These are phyloP conservation scores for Kodamaea derodonti DNA, from an alignment of 1,139 yeast species.

Conservation along the genomic window DNA sequence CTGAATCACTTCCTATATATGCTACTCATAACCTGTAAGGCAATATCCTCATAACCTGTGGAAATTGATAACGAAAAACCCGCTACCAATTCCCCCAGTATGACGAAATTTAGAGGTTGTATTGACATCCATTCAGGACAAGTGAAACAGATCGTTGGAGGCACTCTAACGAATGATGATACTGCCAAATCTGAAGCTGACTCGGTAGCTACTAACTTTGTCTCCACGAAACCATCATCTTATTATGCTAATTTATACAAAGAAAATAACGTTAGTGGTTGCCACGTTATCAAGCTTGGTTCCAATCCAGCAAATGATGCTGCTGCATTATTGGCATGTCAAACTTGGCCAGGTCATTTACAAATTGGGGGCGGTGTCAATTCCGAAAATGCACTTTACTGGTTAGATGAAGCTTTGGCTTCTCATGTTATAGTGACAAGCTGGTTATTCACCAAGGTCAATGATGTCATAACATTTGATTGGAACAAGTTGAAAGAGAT, in stretches of 20 bases:
- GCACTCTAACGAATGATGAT: slow-evolving; percentile 65
- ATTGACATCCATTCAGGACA: slow-evolving; percentile 93
- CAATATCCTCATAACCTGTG: too few relatives aligned
- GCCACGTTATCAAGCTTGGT: slow-evolving; percentile 93
- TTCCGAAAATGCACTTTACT: slow-evolving; percentile 61
- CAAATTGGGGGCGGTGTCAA: slow-evolving; percentile 96
- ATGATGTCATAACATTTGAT: slow-evolving; percentile 37
- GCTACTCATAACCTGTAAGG: too few relatives aligned
- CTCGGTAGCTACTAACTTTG: slow-evolving; percentile 68
- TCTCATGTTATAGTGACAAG: slow-evolving; percentile 89
- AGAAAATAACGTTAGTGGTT: slow-evolving; percentile 56
- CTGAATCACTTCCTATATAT: too few relatives aligned
- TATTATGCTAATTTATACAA: slow-evolving; percentile 74
- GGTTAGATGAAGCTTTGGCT: slow-evolving; percentile 67
- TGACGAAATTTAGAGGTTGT: slow-evolving; percentile 92
- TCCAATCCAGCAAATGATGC: slow-evolving; percentile 67
- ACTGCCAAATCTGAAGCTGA: slow-evolving; percentile 9
- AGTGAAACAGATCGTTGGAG: slow-evolving; percentile 96
- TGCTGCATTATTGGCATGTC: slow-evolving; percentile 76
- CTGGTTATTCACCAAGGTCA: slow-evolving; percentile 64
- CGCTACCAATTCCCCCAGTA: slow-evolving; percentile 17
- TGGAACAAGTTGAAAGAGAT: slow-evolving; percentile 50
- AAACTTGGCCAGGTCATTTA: slow-evolving; percentile 66
- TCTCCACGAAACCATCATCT: slow-evolving; percentile 70
- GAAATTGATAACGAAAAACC: too few relatives aligned